These are phyloP conservation scores for Rhodamnia rubescens DNA, from an alignment of 345 rosid species.

Conservation along the genomic window DNA sequence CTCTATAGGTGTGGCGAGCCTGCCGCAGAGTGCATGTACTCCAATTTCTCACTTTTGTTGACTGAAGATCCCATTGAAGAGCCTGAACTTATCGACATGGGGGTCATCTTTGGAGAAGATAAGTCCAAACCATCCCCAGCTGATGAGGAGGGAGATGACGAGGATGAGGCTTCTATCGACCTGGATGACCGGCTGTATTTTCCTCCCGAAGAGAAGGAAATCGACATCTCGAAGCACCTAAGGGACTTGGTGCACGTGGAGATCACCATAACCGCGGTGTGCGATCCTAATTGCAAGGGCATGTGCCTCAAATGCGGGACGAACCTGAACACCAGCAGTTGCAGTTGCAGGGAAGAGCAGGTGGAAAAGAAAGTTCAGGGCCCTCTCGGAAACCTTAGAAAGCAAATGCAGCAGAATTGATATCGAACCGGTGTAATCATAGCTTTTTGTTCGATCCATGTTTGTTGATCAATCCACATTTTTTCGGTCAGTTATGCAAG, in stretches of 20 bases:
- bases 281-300: constrained; percentile 71
- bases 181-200: constrained; percentile 78
- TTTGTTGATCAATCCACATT: not conserved
- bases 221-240: constrained; percentile 76
- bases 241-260: constrained; percentile 81
- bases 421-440: not conserved
- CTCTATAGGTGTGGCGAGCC: constrained; percentile 62
- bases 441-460: not conserved
- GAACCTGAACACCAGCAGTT: constrained; percentile 49
- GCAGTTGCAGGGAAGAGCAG: constrained; percentile 43
- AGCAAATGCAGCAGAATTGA: constrained; percentile 27
- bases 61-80: constrained; percentile 62
- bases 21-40: constrained; percentile 59
- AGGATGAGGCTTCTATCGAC: constrained; percentile 52
- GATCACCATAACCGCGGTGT: constrained; percentile 50
- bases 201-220: constrained; percentile 49
- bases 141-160: constrained; percentile 16
- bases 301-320: constrained; percentile 70
- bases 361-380: constrained; percentile 37
- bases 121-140: constrained; percentile 14
- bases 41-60: constrained; percentile 66
- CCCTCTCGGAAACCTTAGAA: constrained; percentile 54
- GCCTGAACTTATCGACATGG: constrained; percentile 54
- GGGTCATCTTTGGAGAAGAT: constrained; percentile 22
- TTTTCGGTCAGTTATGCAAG: not conserved